Base-by-base conservation (phyloP, 2,329 filamentous ascomycete species). In the Colletotrichum sp. region DNA sequence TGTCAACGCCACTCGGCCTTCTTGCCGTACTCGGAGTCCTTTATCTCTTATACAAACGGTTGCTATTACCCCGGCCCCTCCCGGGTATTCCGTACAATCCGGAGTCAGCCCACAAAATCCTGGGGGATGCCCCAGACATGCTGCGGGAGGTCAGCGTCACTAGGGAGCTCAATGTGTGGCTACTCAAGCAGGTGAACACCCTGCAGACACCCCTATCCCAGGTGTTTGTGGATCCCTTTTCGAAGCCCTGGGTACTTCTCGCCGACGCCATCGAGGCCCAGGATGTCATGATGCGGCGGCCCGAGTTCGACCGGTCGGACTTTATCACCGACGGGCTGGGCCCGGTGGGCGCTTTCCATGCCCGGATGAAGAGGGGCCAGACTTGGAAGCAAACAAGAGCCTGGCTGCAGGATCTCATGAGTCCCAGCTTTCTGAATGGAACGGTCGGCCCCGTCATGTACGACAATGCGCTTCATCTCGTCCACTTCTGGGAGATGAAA, bases 121-220 rank as follows among this genome's bases (percentile, higher is more conserved):
- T 49, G 44, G 44, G 44, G 44, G 44, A 49, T 21, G n/a, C 44
- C 44, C 44, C 44, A 49, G 44, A 49, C 6, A 49, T 49, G 44
- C 44, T 49, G 10, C 44, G 44, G 18, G 44, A 49, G 44, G 44
- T 49, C 44, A 49, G n/a, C 44, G 44, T 49, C 44, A 49, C 44
- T 7, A 49, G 44, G 2, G 44, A 49, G 44, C 44, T 49, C 44
- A 49, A 49, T 2, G 44, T 21, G 44, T 49, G 44, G 44, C 44
- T 49, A 12, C 44, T 49, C 44, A 49, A 49, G 57, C 57, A 67
- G 39, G 64, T 60, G 26, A 44, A 39, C 10, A 12, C 84, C 81
- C 81, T 85, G 63, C 78, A 85, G 8, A 84, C 83, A 12, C 86
- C 87, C 1, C 83, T 90, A 72, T 79, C 85, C 7, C 89, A 91